Evolutionary conservation across 192 early-diverging fungal species (phyloP).

Genomic region (Entomortierella chlamydospora): DNA sequence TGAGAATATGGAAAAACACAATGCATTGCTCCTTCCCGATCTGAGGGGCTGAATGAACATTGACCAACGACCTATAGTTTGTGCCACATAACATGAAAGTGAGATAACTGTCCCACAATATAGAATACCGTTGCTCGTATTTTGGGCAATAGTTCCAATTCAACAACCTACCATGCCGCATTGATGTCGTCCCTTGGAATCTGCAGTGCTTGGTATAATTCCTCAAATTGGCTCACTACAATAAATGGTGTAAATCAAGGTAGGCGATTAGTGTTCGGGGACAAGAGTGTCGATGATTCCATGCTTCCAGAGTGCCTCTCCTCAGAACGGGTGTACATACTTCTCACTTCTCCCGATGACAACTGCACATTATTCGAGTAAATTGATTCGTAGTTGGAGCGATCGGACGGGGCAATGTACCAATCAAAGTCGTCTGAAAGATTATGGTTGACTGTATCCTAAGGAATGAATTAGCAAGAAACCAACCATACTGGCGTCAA

Average conservation of each 20-base stretch:
- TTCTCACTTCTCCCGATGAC: constrained; percentile 64
- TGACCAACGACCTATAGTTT: constrained; percentile 58
- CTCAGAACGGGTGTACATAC: constrained; percentile 14
- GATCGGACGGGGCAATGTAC: constrained; percentile 71
- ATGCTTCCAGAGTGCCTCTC: background rate
- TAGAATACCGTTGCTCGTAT: background rate
- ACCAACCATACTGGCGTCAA: background rate
- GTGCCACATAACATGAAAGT: background rate
- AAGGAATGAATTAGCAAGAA: background rate
- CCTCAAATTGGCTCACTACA: constrained; percentile 67
- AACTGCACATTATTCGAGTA: constrained; percentile 64
- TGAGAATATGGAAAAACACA: constrained; percentile 67
- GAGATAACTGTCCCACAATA: background rate
- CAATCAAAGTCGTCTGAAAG: constrained; percentile 70
- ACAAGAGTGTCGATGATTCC: background rate
- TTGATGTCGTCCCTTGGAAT: constrained; percentile 64
- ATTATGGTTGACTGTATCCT: constrained; percentile 32
- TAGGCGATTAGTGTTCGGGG: background rate
- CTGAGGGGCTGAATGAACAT: constrained; percentile 66
- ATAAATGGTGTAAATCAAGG: background rate
- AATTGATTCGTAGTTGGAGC: constrained; percentile 66
- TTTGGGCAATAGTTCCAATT: background rate
- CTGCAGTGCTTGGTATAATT: constrained; percentile 63
- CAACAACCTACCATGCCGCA: constrained; percentile 60
- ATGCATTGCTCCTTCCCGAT: constrained; percentile 68